Evolutionary conservation across 768 basidiomycete genomes (phyloP), one percentile per base, ranked within the genome.

Genomic region (Tricholoma terreum): DNA sequence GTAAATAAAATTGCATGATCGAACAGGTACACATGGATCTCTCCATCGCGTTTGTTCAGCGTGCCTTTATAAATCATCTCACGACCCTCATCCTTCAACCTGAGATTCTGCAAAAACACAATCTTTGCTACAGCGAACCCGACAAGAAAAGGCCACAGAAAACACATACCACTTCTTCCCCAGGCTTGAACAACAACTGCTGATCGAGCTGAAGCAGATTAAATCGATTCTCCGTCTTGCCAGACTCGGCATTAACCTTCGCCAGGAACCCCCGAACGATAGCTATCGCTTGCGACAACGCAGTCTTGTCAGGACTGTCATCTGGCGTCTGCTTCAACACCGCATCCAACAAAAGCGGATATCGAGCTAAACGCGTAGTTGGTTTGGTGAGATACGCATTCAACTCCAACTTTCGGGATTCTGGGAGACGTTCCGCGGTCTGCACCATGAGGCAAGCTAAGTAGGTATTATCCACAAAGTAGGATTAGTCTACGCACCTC

Each of bases 381-480:
- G 97, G 97, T 71, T 98, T 98, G 6, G 97, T 99, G 38, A 99
- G 78, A 71, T 98, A 99, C 1, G 93, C 97, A 69, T 99, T 99
- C 50, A 99, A 75, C 72, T 99, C 97, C 34, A 98, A 83, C 73
- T 98, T 98, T 27, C 96, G 83, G 8, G 95, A 98, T 69, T 97
- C 94, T 0, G 95, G 95, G 17, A 90, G 77, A 17, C 97, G 89
- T 69, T 99, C 97, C 2, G 90, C 92, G 61, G 85, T 78, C 94
- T 95, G 62, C n/a, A n/a, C n/a, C n/a, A n/a, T n/a, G n/a, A n/a
- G 52, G 12, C 34, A n/a, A 53, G 9, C 14, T 50, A 35, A 27
- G 33, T 49, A 24, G 34, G 54, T 12, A 54, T 50, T 11, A 21
- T 46, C 10, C 19, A 43, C 17, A 11, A 9, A 2, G 9, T 6